Percentiles rank a stretch among this genome's conserved stretches.
Evolutionary conservation across 176 grass and related monocot genomes (phyloP).

Genomic region (Miscanthus lutarioriparius): DNA sequence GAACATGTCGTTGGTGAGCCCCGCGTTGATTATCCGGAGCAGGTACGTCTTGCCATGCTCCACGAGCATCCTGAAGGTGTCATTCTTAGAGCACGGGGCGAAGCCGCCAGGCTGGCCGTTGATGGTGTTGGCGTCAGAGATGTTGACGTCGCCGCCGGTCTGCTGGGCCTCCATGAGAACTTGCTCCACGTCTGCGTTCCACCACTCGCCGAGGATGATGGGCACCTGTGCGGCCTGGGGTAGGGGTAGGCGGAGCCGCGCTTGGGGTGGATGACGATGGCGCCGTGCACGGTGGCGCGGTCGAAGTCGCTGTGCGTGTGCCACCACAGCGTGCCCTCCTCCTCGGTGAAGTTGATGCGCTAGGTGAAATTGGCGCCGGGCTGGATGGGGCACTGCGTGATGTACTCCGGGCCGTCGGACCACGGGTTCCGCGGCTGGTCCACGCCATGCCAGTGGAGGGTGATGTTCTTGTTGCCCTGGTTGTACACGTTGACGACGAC

Average conservation of each 20-base stretch:
- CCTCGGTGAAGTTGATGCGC: slow-evolving; percentile 43
- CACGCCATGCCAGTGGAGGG: background rate
- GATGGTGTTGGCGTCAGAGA: slow-evolving; percentile 50
- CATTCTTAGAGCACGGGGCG: slow-evolving; percentile 13
- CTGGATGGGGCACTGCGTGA: slow-evolving; percentile 59
- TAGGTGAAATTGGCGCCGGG: slow-evolving; percentile 50
- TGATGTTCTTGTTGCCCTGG: background rate
- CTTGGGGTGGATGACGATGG: slow-evolving; percentile 67
- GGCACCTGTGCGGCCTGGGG: slow-evolving; percentile 2
- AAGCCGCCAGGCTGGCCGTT: slow-evolving; percentile 49
- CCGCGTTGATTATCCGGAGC: slow-evolving; percentile 56
- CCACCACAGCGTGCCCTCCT: slow-evolving; percentile 90
- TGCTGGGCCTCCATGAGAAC: slow-evolving; percentile 1
- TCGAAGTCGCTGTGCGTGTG: slow-evolving; percentile 71
- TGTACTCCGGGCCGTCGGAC: slow-evolving; percentile 29
- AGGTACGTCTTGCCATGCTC: slow-evolving; percentile 60
- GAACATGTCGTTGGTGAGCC: slow-evolving; percentile 52
- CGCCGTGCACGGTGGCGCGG: slow-evolving; percentile 63
- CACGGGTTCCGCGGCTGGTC: background rate
- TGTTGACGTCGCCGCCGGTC: slow-evolving; percentile 15
- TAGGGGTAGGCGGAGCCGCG: slow-evolving; percentile 41
- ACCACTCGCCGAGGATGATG: slow-evolving; percentile 50
- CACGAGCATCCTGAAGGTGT: slow-evolving; percentile 31
- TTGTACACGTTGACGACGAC: background rate
- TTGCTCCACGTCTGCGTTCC: slow-evolving; percentile 13